These are phyloP conservation scores for Rhodocollybia butyracea DNA, from an alignment of 768 basidiomycete genomes.

Conservation along the genomic window DNA sequence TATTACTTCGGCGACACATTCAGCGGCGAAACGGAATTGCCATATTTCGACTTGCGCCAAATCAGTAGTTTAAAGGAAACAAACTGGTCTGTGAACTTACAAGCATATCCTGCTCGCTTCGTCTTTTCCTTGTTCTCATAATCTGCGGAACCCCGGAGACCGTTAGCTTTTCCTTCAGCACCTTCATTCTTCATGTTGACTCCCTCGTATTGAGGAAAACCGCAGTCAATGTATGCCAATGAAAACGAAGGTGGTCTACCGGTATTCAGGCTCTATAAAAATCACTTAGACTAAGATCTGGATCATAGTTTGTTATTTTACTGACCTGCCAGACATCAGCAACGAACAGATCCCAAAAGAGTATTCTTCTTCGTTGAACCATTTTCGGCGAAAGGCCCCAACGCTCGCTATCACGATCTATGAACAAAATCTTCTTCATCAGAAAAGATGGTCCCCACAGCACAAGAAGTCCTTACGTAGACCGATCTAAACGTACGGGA, in stretches of 20 bases:
- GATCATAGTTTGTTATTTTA: neutral
- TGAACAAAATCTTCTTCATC: neutral
- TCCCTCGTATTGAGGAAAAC: slow-evolving; percentile 44
- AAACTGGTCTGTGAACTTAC: slow-evolving; percentile 7
- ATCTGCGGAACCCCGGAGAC: neutral
- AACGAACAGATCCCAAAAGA: slow-evolving; percentile 80
- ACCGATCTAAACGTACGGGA: slow-evolving; percentile 44
- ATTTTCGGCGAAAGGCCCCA: slow-evolving; percentile 63
- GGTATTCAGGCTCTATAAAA: slow-evolving; percentile 56
- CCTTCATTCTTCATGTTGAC: slow-evolving; percentile 22
- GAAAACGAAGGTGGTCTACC: slow-evolving; percentile 71
- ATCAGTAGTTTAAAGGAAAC: neutral
- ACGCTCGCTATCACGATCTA: slow-evolving; percentile 59
- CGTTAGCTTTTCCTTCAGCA: neutral
- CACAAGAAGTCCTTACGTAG: slow-evolving; percentile 28
- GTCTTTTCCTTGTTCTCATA: neutral
- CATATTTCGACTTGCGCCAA: slow-evolving; percentile 49
- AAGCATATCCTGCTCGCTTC: slow-evolving; percentile 21
- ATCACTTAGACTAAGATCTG: neutral
- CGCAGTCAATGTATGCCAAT: slow-evolving; percentile 65
- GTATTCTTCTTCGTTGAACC: slow-evolving; percentile 59
- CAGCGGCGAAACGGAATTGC: slow-evolving; percentile 61
- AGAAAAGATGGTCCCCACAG: neutral
- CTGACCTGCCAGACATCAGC: slow-evolving; percentile 67
- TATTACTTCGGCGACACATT: slow-evolving; percentile 64